phyloP scores from a whole-genome alignment of 2,329 filamentous ascomycete species.

The Botrytis elliptica region DNA sequence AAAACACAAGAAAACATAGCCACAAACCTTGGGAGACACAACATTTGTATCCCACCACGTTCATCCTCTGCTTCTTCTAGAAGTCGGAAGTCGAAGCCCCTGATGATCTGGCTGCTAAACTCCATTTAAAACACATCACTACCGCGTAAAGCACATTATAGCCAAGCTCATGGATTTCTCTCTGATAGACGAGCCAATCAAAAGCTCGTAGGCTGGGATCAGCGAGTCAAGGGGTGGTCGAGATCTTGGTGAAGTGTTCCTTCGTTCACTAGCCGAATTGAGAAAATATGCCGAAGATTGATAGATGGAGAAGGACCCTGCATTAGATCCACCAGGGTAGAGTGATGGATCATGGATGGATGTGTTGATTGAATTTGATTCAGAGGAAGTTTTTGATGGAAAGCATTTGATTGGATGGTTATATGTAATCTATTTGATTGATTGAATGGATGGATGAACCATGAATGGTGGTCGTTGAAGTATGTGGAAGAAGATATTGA shows the following conservation, averaged over 20 bases:
- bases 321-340: neutral
- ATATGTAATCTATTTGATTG: neutral
- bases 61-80: neutral
- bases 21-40: neutral
- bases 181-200: neutral
- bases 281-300: neutral
- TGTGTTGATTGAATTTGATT: neutral
- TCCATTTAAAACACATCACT: neutral
- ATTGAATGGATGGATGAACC: neutral
- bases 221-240: slow-evolving; percentile 7
- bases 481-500: neutral
- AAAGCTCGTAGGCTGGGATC: neutral
- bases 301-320: slow-evolving; percentile 7
- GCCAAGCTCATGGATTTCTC: neutral
- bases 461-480: neutral
- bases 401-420: neutral
- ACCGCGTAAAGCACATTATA: neutral
- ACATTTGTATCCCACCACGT: neutral
- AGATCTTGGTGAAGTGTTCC: neutral
- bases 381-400: neutral
- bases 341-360: neutral
- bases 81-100: neutral
- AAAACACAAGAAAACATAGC: neutral
- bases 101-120: neutral
- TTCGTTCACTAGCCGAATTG: neutral